Percentiles rank a stretch among this genome's conserved stretches.
These are phyloP conservation scores for Tolypocladium cylindrosporum DNA, from an alignment of 2,329 filamentous ascomycete species.

Conservation along the genomic window DNA sequence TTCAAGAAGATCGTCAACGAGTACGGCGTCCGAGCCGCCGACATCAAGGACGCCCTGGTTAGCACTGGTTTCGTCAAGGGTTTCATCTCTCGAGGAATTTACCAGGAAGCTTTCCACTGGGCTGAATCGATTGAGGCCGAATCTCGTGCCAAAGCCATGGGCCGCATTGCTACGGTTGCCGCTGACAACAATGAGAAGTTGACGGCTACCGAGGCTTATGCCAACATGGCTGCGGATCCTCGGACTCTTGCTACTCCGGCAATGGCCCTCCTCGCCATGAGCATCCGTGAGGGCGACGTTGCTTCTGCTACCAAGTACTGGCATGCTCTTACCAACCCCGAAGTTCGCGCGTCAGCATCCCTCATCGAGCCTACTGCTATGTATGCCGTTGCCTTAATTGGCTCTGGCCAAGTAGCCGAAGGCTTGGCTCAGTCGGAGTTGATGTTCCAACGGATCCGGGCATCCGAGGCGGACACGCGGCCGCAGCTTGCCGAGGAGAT, in stretches of 20 bases:
- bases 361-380: slow-evolving; percentile 85
- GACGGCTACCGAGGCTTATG: slow-evolving; percentile 58
- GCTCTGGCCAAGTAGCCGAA: slow-evolving; percentile 74
- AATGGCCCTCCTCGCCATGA: slow-evolving; percentile 77
- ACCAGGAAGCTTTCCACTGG: slow-evolving; percentile 64
- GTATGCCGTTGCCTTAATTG: slow-evolving; percentile 82
- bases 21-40: slow-evolving; percentile 46
- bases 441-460: slow-evolving; percentile 79
- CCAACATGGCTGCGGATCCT: slow-evolving; percentile 42
- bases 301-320: slow-evolving; percentile 70
- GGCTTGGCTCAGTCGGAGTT: slow-evolving; percentile 68
- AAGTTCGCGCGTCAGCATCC: slow-evolving; percentile 47
- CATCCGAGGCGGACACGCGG: slow-evolving; percentile 38
- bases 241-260: slow-evolving; percentile 47
- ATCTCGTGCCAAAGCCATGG: slow-evolving; percentile 54
- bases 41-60: slow-evolving; percentile 63
- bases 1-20: slow-evolving; percentile 65
- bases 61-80: slow-evolving; percentile 69
- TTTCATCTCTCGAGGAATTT: slow-evolving; percentile 59
- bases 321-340: slow-evolving; percentile 57
- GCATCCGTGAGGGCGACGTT: slow-evolving; percentile 73
- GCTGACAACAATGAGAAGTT: slow-evolving; percentile 68
- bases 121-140: slow-evolving; percentile 54
- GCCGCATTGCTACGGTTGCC: slow-evolving; percentile 63
- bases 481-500: slow-evolving; percentile 65